Evolutionary conservation across 2,329 filamentous ascomycete genomes (phyloP), one percentile per base, ranked within the genome.

Genomic region (Samsoniella hepiali): DNA sequence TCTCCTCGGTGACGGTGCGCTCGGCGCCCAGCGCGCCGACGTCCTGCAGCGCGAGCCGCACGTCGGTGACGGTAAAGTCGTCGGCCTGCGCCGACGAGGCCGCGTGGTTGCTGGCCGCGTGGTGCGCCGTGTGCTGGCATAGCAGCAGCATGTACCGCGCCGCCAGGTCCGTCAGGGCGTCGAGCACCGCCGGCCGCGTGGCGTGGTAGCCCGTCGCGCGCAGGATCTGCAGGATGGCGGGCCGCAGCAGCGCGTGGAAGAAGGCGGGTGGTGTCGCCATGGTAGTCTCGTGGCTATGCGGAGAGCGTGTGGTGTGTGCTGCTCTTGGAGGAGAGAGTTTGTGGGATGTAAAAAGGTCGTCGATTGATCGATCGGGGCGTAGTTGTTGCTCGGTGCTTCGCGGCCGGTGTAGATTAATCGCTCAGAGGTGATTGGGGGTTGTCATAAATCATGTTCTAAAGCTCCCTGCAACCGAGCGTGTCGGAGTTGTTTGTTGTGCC

Each of bases 151-250:
- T 79, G 76, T 97, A 96, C 68, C 91, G 88, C 50, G 89, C 90
- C 0, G 92, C 88, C 8, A 98, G 83, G 75, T 97, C 93, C 15
- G 92, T 91, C n/a, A 97, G 76, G 10, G 91, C 88, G 77, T 98
- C 93, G 63, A 97, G 82, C 7, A 96, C 93, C 3, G 89, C 89
- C 2, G 91, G 88, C 62, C 88, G 88, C 58, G 92, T 91, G 49
- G 89, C 84, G 74, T 96, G 91, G 78, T 96, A 98, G 73, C 94
- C 94, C 31, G 92, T 89, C 36, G 93, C 91, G 72, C 94, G 92
- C 58, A 98, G 87, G 71, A 96, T 94, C 77, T 97, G 93, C 64
- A 98, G 86, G 65, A 97, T 86, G 55, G 89, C 88, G 2, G 94
- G 94, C 49, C 93, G 91, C 63, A 98, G 83, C 67, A 97, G 88